Evolutionary conservation across 1,284 basidiomycete species (phyloP), one percentile per base, ranked within the genome.

Genomic region (Cutaneotrichosporon sp.): DNA sequence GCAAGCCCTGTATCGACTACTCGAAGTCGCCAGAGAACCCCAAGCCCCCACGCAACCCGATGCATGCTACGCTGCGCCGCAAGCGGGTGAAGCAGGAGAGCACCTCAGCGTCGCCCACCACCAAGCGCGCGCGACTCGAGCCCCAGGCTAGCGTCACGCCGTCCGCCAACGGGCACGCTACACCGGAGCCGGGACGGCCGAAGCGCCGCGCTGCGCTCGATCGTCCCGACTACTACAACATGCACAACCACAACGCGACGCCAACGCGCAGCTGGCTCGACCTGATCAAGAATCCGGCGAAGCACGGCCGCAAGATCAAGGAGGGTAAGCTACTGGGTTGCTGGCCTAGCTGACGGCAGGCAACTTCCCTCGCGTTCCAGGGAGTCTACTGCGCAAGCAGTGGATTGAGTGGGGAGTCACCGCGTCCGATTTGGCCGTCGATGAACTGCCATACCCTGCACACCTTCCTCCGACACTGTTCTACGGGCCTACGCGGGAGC

Each of bases 201-300:
- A 80, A 79, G 58, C 70, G 79, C 22, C 69, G 74, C 47, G 75
- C 73, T 1, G 73, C 76, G 4, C 54, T 75, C 29, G 67, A 75
- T 29, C 59, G 69, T 16, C 73, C 74, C 2, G 79, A 80, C 55
- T 80, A 80, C 60, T 69, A 73, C 55, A 77, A 75, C 33, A 65
- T 79, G 61, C 76, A 80, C 60, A 70, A 80, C 57, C 74, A 75
- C 24, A 73, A 74, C 27, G 68, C 78, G 10, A 76, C 77, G 8
- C 77, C 79, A 11, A 80, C 79, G 5, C 68, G 64, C 16, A 68
- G 72, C 29, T 80, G 79, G 79, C 56, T 80, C 29, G 70, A 76
- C 14, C 65, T 80, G 38, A 79, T 80, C 52, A 67, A 67, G 18
- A 67, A 80, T 58, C 79, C 79, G 9, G 71, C 59, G 20, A 75